phyloP scores from a whole-genome alignment of 106 monocot genomes.

The Agapanthus africanus region DNA sequence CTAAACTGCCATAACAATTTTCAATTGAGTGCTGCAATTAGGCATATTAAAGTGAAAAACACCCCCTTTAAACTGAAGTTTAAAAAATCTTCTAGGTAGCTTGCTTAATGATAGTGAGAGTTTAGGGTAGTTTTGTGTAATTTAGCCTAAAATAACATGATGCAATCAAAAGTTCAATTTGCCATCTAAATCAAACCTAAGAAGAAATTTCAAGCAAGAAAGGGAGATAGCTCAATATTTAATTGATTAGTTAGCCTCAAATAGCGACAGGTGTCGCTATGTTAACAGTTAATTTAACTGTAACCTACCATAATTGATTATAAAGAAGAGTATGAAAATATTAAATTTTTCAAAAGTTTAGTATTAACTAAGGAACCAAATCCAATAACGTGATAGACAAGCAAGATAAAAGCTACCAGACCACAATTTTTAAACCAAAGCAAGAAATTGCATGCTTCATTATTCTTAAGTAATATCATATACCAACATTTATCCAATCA shows the following conservation, averaged over 20 bases:
- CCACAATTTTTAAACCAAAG: constrained; percentile 1
- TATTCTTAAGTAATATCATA: neutral
- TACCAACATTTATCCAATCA: neutral
- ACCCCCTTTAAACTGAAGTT: too few relatives aligned
- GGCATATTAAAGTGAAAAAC: too few relatives aligned
- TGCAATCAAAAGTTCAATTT: too few relatives aligned
- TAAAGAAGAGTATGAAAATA: neutral
- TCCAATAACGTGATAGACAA: constrained; percentile 1
- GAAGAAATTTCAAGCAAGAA: neutral
- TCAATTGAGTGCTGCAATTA: too few relatives aligned
- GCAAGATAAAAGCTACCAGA: neutral
- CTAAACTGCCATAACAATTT: too few relatives aligned
- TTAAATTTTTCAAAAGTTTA: neutral
- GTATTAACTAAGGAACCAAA: neutral
- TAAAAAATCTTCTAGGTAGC: too few relatives aligned
- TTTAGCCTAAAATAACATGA: too few relatives aligned
- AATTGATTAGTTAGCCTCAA: neutral
- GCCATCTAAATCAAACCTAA: too few relatives aligned
- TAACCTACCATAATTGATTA: neutral
- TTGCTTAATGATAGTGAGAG: too few relatives aligned
- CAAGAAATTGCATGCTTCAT: constrained; percentile 2
- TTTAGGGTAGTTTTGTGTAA: too few relatives aligned
- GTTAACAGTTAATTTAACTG: neutral
- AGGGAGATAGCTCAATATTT: neutral
- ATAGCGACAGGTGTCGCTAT: neutral